Evolutionary conservation across 768 basidiomycete species (phyloP).

Genomic region (Phaffia australis): DNA sequence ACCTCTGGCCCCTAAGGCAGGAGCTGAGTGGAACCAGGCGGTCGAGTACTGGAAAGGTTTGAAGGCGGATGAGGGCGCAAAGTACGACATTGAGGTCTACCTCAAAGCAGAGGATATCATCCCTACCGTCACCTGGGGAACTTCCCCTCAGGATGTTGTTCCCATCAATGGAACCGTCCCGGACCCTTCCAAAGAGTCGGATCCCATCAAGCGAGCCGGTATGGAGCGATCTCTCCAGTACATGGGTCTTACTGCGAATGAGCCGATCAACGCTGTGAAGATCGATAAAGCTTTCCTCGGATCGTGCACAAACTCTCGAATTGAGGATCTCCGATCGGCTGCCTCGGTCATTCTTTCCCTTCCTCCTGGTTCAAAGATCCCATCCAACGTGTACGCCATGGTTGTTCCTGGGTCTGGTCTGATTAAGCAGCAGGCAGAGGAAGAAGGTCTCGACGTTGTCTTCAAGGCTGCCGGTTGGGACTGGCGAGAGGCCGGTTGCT

Average conservation of each 20-base stretch:
- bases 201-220: slow-evolving; percentile 55
- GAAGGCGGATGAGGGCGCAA: slow-evolving; percentile 66
- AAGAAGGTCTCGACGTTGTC: slow-evolving; percentile 71
- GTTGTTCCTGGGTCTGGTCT: slow-evolving; percentile 83
- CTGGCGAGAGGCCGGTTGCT: slow-evolving; percentile 90
- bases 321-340: slow-evolving; percentile 82
- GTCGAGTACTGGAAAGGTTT: slow-evolving; percentile 77
- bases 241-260: slow-evolving; percentile 74
- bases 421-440: slow-evolving; percentile 81
- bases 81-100: slow-evolving; percentile 70
- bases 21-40: slow-evolving; percentile 73
- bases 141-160: slow-evolving; percentile 77
- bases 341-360: slow-evolving; percentile 60
- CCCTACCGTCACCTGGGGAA: slow-evolving; percentile 87
- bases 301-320: slow-evolving; percentile 87
- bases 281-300: slow-evolving; percentile 89
- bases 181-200: slow-evolving; percentile 56
- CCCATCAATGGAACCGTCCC: slow-evolving; percentile 73
- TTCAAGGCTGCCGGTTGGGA: slow-evolving; percentile 88
- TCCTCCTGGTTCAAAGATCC: slow-evolving; percentile 49
- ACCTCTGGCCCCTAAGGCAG: slow-evolving; percentile 64
- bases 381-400: slow-evolving; percentile 69
- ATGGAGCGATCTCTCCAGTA: slow-evolving; percentile 68
- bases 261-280: slow-evolving; percentile 62
- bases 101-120: slow-evolving; percentile 75